A percentile compares a stretch with the other conserved stretches of the same genome.
phyloP scores from a whole-genome alignment of 1,284 basidiomycete species.

The Cutaneotrichosporon arboriforme region DNA sequence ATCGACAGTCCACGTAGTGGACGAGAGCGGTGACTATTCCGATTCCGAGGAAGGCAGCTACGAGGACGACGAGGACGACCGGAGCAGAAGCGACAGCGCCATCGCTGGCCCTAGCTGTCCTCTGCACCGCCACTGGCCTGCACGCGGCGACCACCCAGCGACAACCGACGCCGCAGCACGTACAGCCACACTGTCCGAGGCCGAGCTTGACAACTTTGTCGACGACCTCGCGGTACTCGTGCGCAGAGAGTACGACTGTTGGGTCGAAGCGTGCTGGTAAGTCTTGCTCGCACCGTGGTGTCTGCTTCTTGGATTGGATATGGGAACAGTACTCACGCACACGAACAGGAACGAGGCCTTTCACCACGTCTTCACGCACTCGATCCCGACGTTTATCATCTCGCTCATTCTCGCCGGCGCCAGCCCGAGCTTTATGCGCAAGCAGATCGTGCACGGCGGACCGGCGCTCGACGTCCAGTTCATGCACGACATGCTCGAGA shows the following conservation, averaged over 20 bases:
- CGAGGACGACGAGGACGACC: background rate
- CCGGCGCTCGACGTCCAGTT: constrained; percentile 40
- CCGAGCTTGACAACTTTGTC: constrained; percentile 41
- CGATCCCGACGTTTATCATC: constrained; percentile 45
- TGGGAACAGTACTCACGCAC: background rate
- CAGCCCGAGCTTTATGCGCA: constrained; percentile 39
- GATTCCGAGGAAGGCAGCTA: background rate
- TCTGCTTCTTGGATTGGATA: background rate
- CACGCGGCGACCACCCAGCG: constrained; percentile 25
- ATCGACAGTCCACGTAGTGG: constrained; percentile 1
- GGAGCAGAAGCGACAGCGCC: background rate
- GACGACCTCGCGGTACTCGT: constrained; percentile 42
- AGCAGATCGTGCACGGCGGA: constrained; percentile 47
- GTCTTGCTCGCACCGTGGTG: constrained; percentile 10
- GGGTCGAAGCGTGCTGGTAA: constrained; percentile 49
- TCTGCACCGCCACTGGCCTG: constrained; percentile 30
- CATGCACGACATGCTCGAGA: constrained; percentile 42
- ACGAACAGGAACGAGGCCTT: constrained; percentile 45
- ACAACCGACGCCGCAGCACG: constrained; percentile 17
- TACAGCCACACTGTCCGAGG: constrained; percentile 30
- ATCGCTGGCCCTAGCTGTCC: constrained; percentile 20
- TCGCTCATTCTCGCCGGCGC: constrained; percentile 44
- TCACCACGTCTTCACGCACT: constrained; percentile 45
- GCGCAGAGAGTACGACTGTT: constrained; percentile 45
- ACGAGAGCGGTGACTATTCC: constrained; percentile 1